These are phyloP conservation scores for Chlorella sorokiniana DNA, from an alignment of 139 green algal species.

Conservation along the genomic window DNA sequence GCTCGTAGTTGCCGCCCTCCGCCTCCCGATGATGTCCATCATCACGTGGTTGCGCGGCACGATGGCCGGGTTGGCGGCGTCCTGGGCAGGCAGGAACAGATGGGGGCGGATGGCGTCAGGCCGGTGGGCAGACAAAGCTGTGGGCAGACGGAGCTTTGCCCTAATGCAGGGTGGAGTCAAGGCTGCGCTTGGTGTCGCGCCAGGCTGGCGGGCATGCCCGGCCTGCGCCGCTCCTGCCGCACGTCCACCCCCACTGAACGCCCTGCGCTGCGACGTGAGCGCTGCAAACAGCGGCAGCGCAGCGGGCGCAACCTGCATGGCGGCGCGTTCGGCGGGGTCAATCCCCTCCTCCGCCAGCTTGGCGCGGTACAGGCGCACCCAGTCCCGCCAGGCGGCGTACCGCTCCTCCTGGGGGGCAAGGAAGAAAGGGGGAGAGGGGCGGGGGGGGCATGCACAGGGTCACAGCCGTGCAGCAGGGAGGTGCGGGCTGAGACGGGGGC, in stretches of 20 bases:
- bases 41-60: slow-evolving; percentile 87
- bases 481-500: too few species aligned
- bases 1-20: slow-evolving; percentile 63
- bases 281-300: neutral
- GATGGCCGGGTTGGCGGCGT: slow-evolving; percentile 73
- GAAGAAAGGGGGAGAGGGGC: neutral
- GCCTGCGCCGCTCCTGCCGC: too few species aligned
- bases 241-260: too few species aligned
- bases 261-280: neutral
- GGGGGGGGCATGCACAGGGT: neutral
- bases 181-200: too few species aligned
- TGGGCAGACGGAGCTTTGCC: too few species aligned
- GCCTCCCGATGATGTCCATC: slow-evolving; percentile 72
- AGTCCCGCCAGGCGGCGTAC: slow-evolving; percentile 58
- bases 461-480: too few species aligned
- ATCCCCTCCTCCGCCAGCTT: slow-evolving; percentile 58
- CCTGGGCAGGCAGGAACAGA: neutral
- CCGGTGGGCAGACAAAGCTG: neutral
- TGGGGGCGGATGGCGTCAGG: neutral
- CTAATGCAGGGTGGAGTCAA: too few species aligned
- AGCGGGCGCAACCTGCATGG: slow-evolving; percentile 42
- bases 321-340: slow-evolving; percentile 46
- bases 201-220: too few species aligned
- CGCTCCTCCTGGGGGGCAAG: slow-evolving; percentile 28
- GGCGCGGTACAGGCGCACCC: slow-evolving; percentile 62